Conservation (phyloP, 305 asterid genomes). For the Solanum chacoense region DNA sequence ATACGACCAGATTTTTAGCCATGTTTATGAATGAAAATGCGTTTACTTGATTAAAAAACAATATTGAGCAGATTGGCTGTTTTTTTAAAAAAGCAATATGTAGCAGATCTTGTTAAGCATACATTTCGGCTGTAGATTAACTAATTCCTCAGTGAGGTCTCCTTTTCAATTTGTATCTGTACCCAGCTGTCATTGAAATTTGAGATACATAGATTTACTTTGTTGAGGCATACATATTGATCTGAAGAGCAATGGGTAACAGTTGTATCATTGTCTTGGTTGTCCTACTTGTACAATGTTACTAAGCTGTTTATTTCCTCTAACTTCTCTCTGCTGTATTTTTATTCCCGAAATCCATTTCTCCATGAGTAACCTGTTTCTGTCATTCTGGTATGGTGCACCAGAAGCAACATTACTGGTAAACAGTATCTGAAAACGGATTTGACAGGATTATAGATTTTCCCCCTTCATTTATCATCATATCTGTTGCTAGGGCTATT, state of each 20-base stretch:
- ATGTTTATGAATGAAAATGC: background rate
- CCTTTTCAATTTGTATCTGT: background rate
- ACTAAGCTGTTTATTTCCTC: background rate
- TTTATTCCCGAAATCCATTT: background rate
- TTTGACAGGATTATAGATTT: background rate
- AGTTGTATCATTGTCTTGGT: background rate
- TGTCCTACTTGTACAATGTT: background rate
- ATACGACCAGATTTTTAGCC: background rate
- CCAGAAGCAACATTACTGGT: background rate
- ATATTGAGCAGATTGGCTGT: background rate
- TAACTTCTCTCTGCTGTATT: background rate
- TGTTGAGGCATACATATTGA: background rate
- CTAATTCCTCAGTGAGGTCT: background rate
- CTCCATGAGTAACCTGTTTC: background rate
- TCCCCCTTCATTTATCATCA: background rate
- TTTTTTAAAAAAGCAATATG: background rate
- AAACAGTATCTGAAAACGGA: background rate
- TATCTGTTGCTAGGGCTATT: background rate
- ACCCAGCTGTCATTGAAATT: background rate
- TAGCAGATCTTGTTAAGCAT: background rate
- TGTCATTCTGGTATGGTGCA: background rate
- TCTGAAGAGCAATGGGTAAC: background rate
- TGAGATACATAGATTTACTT: background rate
- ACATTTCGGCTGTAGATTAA: background rate
- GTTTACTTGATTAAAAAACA: background rate